phyloP scores from a whole-genome alignment of 352 stramenopile genomes.

The Pythium catenulatum region DNA sequence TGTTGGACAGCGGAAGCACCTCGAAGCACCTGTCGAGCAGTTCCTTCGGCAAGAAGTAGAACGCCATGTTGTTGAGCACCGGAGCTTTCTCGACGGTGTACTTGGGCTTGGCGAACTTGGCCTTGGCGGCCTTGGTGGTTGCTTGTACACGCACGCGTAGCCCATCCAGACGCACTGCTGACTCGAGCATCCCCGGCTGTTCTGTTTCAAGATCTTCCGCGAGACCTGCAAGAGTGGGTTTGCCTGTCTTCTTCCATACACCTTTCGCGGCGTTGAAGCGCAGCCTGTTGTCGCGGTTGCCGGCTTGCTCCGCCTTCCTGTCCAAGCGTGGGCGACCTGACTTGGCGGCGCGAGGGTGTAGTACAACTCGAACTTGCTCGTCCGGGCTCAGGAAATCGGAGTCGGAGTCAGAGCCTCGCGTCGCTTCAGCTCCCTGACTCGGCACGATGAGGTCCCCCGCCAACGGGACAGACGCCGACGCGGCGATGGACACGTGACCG shows the following conservation, averaged over 20 bases:
- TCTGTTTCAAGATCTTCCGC: neutral
- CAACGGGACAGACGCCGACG: neutral
- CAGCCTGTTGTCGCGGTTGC: neutral
- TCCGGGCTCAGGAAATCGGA: neutral
- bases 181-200: neutral
- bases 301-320: neutral
- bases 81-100: neutral
- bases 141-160: neutral
- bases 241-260: neutral
- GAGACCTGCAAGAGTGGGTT: neutral
- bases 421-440: neutral
- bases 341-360: neutral
- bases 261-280: neutral
- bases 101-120: neutral
- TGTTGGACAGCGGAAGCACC: neutral
- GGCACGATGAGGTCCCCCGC: neutral
- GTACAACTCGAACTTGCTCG: neutral
- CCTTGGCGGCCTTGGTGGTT: neutral
- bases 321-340: conserved; percentile 7
- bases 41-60: neutral
- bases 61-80: neutral
- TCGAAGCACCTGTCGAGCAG: neutral
- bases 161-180: neutral
- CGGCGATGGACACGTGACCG: neutral
- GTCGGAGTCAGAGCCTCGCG: neutral